Conservation (phyloP, 768 basidiomycete species). For the Phanerochaete carnosa region DNA sequence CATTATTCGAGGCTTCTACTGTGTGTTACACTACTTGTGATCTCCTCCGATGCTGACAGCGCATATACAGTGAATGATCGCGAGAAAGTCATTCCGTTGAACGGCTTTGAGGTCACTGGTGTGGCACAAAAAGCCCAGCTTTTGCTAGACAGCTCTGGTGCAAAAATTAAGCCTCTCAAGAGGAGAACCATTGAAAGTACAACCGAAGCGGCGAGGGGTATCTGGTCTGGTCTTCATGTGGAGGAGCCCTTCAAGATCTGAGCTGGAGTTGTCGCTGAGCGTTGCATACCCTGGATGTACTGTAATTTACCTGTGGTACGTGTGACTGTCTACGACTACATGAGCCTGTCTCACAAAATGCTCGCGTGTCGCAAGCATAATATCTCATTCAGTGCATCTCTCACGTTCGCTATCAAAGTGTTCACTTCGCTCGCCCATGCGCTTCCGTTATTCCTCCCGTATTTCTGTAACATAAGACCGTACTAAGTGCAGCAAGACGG, state of each 20-base stretch:
- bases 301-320: conserved; percentile 1
- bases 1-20: conserved; percentile 79
- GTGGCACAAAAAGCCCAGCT: conserved; percentile 79
- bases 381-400: not conserved
- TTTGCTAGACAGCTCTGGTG: conserved; percentile 82
- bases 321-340: not conserved
- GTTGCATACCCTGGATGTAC: not conserved
- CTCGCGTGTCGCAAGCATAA: not conserved
- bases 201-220: conserved; percentile 78
- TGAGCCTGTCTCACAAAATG: not conserved
- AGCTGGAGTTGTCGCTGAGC: conserved; percentile 4
- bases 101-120: conserved; percentile 67
- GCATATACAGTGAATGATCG: conserved; percentile 68
- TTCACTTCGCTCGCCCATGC: not conserved
- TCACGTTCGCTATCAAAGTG: not conserved
- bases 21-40: conserved; percentile 37
- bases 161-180: conserved; percentile 80
- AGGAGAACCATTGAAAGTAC: conserved; percentile 70
- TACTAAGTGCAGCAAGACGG: not conserved
- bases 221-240: conserved; percentile 88
- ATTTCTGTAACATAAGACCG: not conserved
- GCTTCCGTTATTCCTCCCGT: not conserved
- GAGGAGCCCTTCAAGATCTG: conserved; percentile 60
- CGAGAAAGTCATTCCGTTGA: conserved; percentile 85
- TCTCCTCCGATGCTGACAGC: not conserved